These are phyloP conservation scores for Mycena sanguinolenta DNA, from an alignment of 768 basidiomycete species.

Conservation along the genomic window DNA sequence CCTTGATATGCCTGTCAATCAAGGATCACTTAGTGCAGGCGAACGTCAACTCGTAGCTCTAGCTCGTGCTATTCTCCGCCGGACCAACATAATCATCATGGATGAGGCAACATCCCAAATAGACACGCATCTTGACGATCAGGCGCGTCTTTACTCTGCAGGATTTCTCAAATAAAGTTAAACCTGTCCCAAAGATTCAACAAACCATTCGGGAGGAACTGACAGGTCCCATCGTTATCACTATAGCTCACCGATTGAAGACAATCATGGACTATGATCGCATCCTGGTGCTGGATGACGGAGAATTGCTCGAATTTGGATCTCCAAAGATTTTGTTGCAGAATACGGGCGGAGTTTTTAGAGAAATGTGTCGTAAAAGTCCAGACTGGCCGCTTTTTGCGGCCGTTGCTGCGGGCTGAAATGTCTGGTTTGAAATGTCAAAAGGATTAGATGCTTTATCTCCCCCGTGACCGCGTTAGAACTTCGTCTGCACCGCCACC, in stretches of 20 bases:
- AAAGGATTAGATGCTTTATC: background rate
- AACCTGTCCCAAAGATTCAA: constrained; percentile 65
- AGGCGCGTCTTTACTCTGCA: constrained; percentile 54
- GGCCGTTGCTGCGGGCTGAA: constrained; percentile 32
- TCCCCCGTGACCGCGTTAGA: constrained; percentile 23
- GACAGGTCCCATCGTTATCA: constrained; percentile 78
- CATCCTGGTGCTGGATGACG: constrained; percentile 80
- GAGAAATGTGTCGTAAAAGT: constrained; percentile 76
- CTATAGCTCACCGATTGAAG: constrained; percentile 85
- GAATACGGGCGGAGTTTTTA: constrained; percentile 70
- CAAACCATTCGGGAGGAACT: constrained; percentile 82
- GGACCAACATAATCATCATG: constrained; percentile 78
- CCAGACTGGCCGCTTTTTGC: constrained; percentile 62
- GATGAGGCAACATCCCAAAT: constrained; percentile 87
- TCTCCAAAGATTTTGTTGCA: constrained; percentile 69
- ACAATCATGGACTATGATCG: constrained; percentile 84
- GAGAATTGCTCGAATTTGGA: constrained; percentile 83
- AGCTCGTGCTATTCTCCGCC: constrained; percentile 75
- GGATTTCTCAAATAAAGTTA: background rate
- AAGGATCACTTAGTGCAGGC: constrained; percentile 79
- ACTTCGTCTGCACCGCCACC: background rate
- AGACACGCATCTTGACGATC: constrained; percentile 76
- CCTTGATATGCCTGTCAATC: constrained; percentile 75
- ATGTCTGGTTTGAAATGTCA: too few relatives aligned
- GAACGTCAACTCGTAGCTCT: constrained; percentile 83